phyloP scores from a whole-genome alignment of 1,284 basidiomycete genomes.

The Psilocybe mexicana region DNA sequence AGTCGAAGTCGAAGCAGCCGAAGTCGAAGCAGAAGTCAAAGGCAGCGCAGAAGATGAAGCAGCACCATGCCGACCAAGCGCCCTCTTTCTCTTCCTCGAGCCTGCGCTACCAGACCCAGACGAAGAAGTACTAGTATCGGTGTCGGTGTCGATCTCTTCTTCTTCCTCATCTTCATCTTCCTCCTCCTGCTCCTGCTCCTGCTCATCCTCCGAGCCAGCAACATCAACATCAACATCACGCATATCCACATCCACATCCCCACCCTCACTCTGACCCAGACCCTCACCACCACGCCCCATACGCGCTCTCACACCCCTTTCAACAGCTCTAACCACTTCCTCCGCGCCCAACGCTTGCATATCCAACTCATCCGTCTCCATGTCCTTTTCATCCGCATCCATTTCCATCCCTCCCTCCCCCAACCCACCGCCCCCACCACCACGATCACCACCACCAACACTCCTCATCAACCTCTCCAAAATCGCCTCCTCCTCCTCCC shows the following conservation, averaged over 20 bases:
- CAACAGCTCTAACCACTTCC: background rate
- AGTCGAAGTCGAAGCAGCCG: too few relatives aligned
- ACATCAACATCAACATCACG: constrained; percentile 14
- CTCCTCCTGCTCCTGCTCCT: too few relatives aligned
- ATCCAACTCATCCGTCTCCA: constrained; percentile 15
- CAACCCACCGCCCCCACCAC: constrained; percentile 1
- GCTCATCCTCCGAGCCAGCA: constrained; percentile 28
- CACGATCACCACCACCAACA: constrained; percentile 4
- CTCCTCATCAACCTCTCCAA: constrained; percentile 15
- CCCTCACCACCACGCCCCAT: too few relatives aligned
- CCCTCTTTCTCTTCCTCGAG: background rate
- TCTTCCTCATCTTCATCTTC: background rate
- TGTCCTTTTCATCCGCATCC: constrained; percentile 18
- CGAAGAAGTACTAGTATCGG: background rate
- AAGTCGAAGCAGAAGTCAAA: too few relatives aligned
- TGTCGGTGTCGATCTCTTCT: constrained; percentile 5
- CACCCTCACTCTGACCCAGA: too few relatives aligned
- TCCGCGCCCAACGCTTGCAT: constrained; percentile 1
- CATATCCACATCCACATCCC: constrained; percentile 4
- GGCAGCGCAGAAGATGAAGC: too few relatives aligned
- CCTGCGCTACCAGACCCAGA: background rate
- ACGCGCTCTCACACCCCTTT: background rate
- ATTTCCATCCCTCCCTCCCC: background rate
- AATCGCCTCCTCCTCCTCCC: constrained; percentile 15
- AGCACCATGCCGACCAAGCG: too few relatives aligned